Conservation (phyloP, 1,284 basidiomycete species). For the Cutaneotrichosporon cutaneum region DNA sequence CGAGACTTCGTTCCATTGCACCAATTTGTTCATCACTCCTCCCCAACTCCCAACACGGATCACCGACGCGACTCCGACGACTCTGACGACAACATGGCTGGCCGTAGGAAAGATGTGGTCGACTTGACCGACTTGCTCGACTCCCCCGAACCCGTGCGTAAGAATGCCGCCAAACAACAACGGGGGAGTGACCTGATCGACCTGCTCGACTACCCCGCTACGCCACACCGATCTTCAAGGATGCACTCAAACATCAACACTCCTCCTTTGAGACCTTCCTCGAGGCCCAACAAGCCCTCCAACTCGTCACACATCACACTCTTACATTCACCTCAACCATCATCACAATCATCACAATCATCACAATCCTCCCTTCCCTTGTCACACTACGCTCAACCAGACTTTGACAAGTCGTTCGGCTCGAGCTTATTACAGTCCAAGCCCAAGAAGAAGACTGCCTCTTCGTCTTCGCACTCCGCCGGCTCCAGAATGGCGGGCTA, state of each 20-base stretch:
- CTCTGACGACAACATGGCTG: neutral
- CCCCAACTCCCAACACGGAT: too few relatives aligned
- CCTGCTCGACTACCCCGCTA: neutral
- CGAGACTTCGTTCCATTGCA: neutral
- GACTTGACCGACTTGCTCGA: constrained; percentile 11
- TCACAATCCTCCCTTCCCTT: neutral
- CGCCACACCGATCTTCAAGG: neutral
- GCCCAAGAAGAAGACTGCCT: constrained; percentile 7
- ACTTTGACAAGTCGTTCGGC: constrained; percentile 14
- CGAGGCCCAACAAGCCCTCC: neutral
- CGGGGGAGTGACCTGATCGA: neutral
- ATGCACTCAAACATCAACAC: neutral
- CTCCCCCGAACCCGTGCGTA: constrained; percentile 1
- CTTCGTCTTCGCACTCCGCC: neutral
- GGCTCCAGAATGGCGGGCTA: constrained; percentile 23
- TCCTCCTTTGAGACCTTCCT: neutral
- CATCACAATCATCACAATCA: constrained; percentile 1
- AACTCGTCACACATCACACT: neutral
- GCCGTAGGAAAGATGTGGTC: neutral
- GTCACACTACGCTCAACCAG: neutral
- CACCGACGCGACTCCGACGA: too few relatives aligned
- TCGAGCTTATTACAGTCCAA: constrained; percentile 16
- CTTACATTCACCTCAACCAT: neutral
- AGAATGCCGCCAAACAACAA: neutral
- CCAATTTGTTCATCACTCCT: neutral